Evolutionary conservation across 1,284 basidiomycete genomes (phyloP).

Genomic region (Trametes sp.): DNA sequence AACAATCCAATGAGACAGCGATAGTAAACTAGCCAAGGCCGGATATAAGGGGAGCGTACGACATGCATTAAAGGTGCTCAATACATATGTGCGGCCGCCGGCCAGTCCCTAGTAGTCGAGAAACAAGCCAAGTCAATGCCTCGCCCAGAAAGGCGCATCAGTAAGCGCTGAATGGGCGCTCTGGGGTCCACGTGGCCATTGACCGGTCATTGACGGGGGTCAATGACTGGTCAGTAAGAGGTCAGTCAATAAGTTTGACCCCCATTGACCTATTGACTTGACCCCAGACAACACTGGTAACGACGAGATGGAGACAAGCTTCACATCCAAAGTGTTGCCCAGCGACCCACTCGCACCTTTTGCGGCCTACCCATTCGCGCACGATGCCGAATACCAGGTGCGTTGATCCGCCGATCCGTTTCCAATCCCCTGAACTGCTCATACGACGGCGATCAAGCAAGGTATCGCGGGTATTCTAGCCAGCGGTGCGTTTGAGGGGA

Average conservation of each 20-base stretch:
- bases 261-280: conserved; percentile 13
- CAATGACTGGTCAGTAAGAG: conserved; percentile 8
- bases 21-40: too few relatives aligned
- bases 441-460: conserved; percentile 52
- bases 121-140: too few relatives aligned
- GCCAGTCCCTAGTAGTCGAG: too few relatives aligned
- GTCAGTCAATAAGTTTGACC: conserved; percentile 13
- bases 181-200: conserved; percentile 2
- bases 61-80: too few relatives aligned
- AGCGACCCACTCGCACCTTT: background rate
- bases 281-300: conserved; percentile 14
- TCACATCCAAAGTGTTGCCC: too few relatives aligned
- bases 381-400: background rate
- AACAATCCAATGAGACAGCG: too few relatives aligned
- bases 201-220: conserved; percentile 7
- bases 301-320: too few relatives aligned
- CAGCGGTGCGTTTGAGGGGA: conserved; percentile 47
- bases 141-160: too few relatives aligned
- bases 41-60: too few relatives aligned
- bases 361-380: background rate
- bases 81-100: too few relatives aligned
- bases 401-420: background rate
- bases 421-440: background rate
- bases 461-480: conserved; percentile 65
- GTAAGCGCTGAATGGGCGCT: too few relatives aligned